Base-by-base conservation (phyloP, 257 asterid species). In the Nicotiana noctiflora region DNA sequence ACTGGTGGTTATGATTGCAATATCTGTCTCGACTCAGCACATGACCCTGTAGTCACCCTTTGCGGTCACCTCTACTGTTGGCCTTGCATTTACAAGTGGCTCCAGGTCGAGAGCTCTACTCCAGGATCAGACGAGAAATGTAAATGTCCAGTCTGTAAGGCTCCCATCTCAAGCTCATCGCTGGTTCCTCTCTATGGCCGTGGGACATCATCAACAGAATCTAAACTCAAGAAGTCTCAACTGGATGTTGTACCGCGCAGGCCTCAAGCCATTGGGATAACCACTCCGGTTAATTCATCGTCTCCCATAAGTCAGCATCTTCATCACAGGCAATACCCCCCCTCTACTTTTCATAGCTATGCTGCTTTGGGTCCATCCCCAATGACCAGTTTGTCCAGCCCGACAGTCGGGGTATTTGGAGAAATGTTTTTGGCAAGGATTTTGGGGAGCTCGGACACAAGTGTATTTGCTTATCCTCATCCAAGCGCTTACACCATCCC, bases 51-150 rank as follows among this genome's bases (percentile, higher is more conserved):
- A 11, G 94, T 92, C 80, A 93, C 97, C 64, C 91, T 92, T 25
- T 94, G 98, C 25, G 98, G 98, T 21, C 98, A 94, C 82, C 93
- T 94, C 46, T 94, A 91, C 83, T 94, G 98, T 82, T 94, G 98
- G 98, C 94, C 97, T 14, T 94, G 98, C 90, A 91, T 94, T 80
- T 93, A 90, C 89, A 89, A 91, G 85, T 94, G 98, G 98, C 91
- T 94, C 31, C 86, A 90, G 8, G 91, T 89, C 51, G 92, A 87
- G 80, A 91, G 83, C 84, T 85, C 93, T 12, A 85, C 91, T 0
- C 72, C 85, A 0, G 92, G 90, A 72, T 83, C 97, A 10, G 88
- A 83, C 0, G 90, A 90, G 81, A 90, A 29, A n/a, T 91, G 97
- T 66, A 86, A 83, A 72, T 94, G 98, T 75, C 97, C 98, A 2